Conservation (phyloP, 768 basidiomycete genomes). For the Serendipita indica region DNA sequence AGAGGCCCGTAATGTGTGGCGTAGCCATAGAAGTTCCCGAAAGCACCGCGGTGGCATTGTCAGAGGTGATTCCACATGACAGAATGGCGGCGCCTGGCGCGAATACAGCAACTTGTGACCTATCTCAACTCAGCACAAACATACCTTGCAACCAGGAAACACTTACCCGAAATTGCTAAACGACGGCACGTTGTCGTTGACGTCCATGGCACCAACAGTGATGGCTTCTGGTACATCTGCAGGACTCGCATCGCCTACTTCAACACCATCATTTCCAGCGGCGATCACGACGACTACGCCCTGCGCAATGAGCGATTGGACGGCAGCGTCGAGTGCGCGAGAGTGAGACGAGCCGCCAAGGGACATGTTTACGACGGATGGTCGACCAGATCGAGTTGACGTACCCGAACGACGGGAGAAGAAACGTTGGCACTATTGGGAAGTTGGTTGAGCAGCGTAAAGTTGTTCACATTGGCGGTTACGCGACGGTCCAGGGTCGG, state of each 20-base stretch:
- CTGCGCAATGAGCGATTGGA: not conserved
- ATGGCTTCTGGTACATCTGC: conserved; percentile 5
- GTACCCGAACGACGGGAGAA: not conserved
- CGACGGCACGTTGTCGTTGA: not conserved
- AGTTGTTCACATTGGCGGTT: conserved; percentile 1
- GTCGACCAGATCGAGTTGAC: no score
- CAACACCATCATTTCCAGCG: conserved; percentile 9
- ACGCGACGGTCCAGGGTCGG: not conserved
- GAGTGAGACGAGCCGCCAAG: not conserved
- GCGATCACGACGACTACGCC: conserved; percentile 11
- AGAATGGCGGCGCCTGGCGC: not conserved
- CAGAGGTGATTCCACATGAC: not conserved
- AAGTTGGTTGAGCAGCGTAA: conserved; percentile 5
- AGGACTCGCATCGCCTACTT: conserved; percentile 6
- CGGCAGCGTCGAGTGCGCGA: not conserved
- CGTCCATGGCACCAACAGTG: conserved; percentile 10
- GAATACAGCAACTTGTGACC: not conserved
- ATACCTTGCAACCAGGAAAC: not conserved
- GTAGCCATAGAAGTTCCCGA: conserved; percentile 9
- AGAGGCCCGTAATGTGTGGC: conserved; percentile 4
- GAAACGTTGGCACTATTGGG: not conserved
- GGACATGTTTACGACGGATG: conserved; percentile 8
- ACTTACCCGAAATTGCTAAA: conserved; percentile 8
- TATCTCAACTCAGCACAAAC: not conserved
- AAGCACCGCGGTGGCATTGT: conserved; percentile 3